phyloP scores from a whole-genome alignment of 441 rosid genomes.

The Eutrema salsugineum region DNA sequence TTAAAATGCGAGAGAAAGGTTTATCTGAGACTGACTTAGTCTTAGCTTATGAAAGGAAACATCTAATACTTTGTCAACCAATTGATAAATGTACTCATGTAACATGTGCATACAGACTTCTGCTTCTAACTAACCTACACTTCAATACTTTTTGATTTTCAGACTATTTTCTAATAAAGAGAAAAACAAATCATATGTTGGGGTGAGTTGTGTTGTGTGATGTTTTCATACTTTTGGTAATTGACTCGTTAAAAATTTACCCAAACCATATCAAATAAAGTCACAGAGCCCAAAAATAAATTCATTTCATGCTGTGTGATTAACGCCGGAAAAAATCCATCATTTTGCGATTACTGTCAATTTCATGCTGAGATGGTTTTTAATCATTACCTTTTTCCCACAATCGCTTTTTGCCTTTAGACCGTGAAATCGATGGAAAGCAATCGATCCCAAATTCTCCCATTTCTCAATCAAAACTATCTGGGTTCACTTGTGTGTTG shows the following conservation, averaged over 20 bases:
- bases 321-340: neutral
- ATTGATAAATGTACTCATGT: neutral
- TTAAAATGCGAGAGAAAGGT: no score
- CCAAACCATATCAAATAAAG: neutral
- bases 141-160: no score
- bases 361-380: neutral
- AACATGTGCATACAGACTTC: neutral
- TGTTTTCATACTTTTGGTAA: no score
- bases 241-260: no score
- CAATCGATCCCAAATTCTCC: slow-evolving; percentile 3
- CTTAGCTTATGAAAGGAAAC: no score
- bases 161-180: no score
- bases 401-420: neutral
- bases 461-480: neutral
- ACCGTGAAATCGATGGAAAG: slow-evolving; percentile 26
- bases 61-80: neutral
- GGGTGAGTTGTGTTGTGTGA: no score
- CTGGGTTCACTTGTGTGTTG: slow-evolving; percentile 1
- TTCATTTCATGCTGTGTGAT: neutral
- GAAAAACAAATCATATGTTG: no score
- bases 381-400: neutral
- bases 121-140: no score
- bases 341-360: slow-evolving; percentile 8
- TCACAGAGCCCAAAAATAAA: no score
- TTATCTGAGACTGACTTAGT: no score